These are phyloP conservation scores for Zarea fungicola DNA, from an alignment of 2,329 filamentous ascomycete species.

Conservation along the genomic window DNA sequence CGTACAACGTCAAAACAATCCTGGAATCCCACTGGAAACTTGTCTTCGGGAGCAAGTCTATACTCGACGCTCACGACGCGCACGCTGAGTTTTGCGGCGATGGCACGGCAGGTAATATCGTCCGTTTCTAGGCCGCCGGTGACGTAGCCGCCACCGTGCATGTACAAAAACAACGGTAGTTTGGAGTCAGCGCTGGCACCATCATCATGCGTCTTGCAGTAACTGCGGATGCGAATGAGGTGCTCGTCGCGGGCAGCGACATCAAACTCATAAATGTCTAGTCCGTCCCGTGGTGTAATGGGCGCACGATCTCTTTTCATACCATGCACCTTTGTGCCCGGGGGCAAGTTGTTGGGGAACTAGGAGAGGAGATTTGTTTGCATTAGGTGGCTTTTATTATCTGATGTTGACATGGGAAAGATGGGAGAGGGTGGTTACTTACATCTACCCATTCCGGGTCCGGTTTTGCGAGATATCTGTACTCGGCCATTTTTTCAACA, in stretches of 20 bases:
- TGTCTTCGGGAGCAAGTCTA: conserved; percentile 44
- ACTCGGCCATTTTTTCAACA: conserved; percentile 11
- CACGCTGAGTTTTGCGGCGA: conserved; percentile 21
- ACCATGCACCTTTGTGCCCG: conserved; percentile 10
- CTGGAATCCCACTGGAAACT: conserved; percentile 40
- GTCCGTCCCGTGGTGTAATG: conserved; percentile 18
- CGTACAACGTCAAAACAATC: conserved; percentile 38
- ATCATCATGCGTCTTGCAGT: conserved; percentile 13
- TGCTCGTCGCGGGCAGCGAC: conserved; percentile 18
- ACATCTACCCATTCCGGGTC: conserved; percentile 16
- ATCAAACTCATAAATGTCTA: conserved; percentile 21
- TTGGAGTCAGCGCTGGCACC: not conserved
- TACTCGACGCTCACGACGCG: conserved; percentile 45
- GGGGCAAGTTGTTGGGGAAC: conserved; percentile 23
- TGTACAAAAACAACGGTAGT: conserved; percentile 21
- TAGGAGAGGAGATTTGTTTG: conserved; percentile 13
- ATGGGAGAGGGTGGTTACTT: conserved; percentile 1
- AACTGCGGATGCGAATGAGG: conserved; percentile 19
- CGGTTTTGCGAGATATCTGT: conserved; percentile 13
- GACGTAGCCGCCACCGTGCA: conserved; percentile 24
- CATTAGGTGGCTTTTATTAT: too few species aligned
- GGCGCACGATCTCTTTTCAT: conserved; percentile 20
- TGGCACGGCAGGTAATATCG: conserved; percentile 21
- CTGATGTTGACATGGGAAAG: too few species aligned
- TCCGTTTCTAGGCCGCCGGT: conserved; percentile 24